Percentiles rank a stretch among this genome's conserved stretches.
These are phyloP conservation scores for Canna indica DNA, from an alignment of 176 grass and related monocot species.

Conservation along the genomic window DNA sequence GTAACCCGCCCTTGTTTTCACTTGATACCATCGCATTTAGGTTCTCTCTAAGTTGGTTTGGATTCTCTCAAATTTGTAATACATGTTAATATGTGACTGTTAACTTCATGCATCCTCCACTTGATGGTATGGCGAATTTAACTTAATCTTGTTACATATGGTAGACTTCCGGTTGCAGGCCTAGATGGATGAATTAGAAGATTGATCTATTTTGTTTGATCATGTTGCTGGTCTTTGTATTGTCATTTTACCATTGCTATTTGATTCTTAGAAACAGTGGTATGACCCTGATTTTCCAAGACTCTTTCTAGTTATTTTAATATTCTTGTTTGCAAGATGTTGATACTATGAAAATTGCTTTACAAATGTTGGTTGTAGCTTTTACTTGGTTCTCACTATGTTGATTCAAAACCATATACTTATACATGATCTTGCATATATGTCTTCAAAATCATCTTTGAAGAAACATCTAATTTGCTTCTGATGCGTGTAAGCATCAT, in stretches of 20 bases:
- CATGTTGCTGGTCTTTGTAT: slow-evolving; percentile 74
- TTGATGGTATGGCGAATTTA: too few species aligned
- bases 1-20: background rate
- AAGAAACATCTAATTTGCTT: background rate
- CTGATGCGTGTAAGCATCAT: background rate
- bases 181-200: slow-evolving; percentile 96
- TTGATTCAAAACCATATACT: too few species aligned
- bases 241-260: slow-evolving; percentile 97
- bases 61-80: too few species aligned
- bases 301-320: background rate
- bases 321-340: background rate
- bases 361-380: too few species aligned
- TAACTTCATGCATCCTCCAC: too few species aligned
- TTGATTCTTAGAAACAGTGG: slow-evolving; percentile 82
- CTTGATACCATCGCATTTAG: too few species aligned
- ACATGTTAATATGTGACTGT: too few species aligned
- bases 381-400: too few species aligned
- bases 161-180: slow-evolving; percentile 28
- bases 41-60: too few species aligned
- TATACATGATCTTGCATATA: too few species aligned
- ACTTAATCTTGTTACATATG: background rate
- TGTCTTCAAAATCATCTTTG: background rate
- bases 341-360: too few species aligned
- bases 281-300: slow-evolving; percentile 2
- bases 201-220: slow-evolving; percentile 97